These are phyloP conservation scores for Epichloe sibirici DNA, from an alignment of 2,329 filamentous ascomycete species.

Conservation along the genomic window DNA sequence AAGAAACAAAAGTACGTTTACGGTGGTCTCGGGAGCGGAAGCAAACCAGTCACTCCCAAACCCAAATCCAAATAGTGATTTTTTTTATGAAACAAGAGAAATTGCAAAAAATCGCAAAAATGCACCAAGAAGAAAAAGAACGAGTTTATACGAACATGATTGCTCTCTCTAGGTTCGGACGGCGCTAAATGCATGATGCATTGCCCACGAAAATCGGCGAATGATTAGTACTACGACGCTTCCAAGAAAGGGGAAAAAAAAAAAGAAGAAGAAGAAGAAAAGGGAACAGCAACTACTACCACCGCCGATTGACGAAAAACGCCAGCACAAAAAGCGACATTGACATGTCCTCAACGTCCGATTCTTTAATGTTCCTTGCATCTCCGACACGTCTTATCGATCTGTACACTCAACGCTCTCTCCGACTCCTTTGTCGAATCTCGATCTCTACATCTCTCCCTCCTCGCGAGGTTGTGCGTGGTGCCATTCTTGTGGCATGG, in stretches of 20 bases:
- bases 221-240: slow-evolving; percentile 9
- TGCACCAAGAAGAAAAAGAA: slow-evolving; percentile 7
- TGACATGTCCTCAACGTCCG: slow-evolving; percentile 3
- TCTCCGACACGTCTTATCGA: slow-evolving; percentile 8
- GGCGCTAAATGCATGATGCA: slow-evolving; percentile 53
- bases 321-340: not conserved
- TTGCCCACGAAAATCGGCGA: slow-evolving; percentile 7
- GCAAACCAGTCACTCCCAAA: slow-evolving; percentile 15
- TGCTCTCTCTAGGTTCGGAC: slow-evolving; percentile 86
- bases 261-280: not conserved
- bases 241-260: not conserved
- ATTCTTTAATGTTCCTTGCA: slow-evolving; percentile 1
- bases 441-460: slow-evolving; percentile 16
- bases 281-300: slow-evolving; percentile 9
- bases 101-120: not conserved
- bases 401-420: slow-evolving; percentile 6
- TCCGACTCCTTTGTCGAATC: slow-evolving; percentile 15
- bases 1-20: slow-evolving; percentile 99
- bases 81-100: not conserved
- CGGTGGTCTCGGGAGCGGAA: slow-evolving; percentile 51
- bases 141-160: slow-evolving; percentile 45
- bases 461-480: slow-evolving; percentile 8
- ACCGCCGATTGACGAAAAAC: slow-evolving; percentile 5
- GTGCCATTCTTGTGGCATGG: not conserved
- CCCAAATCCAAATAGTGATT: slow-evolving; percentile 13